These are phyloP conservation scores for Wickerhamiella galacta DNA, from an alignment of 805 yeast genomes.

Conservation along the genomic window DNA sequence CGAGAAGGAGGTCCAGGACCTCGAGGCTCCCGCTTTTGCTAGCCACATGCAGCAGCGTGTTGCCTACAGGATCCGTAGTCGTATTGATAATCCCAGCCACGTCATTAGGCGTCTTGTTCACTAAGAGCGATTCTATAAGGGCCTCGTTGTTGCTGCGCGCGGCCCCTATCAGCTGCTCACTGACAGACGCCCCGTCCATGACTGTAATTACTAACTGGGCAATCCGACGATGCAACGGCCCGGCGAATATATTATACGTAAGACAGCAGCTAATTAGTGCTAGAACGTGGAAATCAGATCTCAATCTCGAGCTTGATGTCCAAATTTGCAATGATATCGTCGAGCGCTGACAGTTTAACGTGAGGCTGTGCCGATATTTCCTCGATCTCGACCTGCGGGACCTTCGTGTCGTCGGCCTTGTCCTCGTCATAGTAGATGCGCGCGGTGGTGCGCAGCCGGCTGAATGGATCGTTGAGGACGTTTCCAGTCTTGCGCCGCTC, in stretches of 20 bases:
- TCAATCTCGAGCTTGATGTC: constrained; percentile 24
- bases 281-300: constrained; percentile 7
- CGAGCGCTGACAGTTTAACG: constrained; percentile 16
- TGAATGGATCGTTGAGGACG: constrained; percentile 49
- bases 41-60: constrained; percentile 68
- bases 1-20: constrained; percentile 63
- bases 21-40: constrained; percentile 71
- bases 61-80: constrained; percentile 61
- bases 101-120: constrained; percentile 18
- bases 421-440: constrained; percentile 49
- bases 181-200: constrained; percentile 52
- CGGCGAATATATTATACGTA: background rate
- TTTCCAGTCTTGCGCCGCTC: constrained; percentile 28
- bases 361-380: background rate
- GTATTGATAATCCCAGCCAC: constrained; percentile 43
- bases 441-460: constrained; percentile 75
- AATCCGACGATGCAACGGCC: background rate
- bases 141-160: constrained; percentile 80
- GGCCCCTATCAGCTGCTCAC: constrained; percentile 72
- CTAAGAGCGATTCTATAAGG: constrained; percentile 41
- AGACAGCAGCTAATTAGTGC: background rate
- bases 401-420: constrained; percentile 3
- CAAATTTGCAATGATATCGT: constrained; percentile 24
- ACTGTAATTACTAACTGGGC: background rate
- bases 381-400: constrained; percentile 5